A percentile compares a stretch with the other conserved stretches of the same genome.
Conservation (phyloP, 2,329 filamentous ascomycete genomes). For the Arthrobotrys pseudoclavata region DNA sequence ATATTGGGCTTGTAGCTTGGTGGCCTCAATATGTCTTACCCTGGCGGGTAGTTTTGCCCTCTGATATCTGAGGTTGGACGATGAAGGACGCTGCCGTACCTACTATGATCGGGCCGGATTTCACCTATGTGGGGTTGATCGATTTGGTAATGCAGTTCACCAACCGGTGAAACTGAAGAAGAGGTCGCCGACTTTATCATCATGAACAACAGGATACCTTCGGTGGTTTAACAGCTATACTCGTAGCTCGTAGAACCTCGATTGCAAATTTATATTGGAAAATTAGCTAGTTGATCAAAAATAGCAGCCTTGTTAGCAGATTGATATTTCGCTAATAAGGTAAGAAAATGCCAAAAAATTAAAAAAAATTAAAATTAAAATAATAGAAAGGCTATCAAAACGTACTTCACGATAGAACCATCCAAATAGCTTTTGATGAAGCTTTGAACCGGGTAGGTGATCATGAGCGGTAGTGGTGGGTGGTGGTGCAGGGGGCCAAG, state of each 20-base stretch:
- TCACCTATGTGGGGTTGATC: neutral
- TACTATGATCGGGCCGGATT: constrained; percentile 3
- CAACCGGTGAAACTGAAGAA: neutral
- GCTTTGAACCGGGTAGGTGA: neutral
- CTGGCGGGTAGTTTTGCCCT: neutral
- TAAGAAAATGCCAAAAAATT: neutral
- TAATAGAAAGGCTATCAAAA: neutral
- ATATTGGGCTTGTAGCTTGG: constrained; percentile 9
- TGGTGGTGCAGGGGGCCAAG: neutral
- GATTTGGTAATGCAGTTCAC: neutral
- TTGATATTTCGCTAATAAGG: too few relatives aligned
- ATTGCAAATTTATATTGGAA: neutral
- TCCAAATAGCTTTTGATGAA: neutral
- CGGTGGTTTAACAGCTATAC: neutral
- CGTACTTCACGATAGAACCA: neutral
- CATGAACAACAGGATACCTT: neutral
- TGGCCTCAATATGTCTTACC: constrained; percentile 21
- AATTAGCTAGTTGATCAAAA: too few relatives aligned
- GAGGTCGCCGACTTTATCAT: neutral
- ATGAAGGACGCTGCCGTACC: neutral
- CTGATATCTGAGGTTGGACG: neutral
- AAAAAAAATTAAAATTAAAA: neutral
- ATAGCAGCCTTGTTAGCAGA: too few relatives aligned
- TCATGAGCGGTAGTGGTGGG: neutral
- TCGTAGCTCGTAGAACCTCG: neutral